Conservation (phyloP, 1,284 basidiomycete genomes). For the Fomes fomentarius region DNA sequence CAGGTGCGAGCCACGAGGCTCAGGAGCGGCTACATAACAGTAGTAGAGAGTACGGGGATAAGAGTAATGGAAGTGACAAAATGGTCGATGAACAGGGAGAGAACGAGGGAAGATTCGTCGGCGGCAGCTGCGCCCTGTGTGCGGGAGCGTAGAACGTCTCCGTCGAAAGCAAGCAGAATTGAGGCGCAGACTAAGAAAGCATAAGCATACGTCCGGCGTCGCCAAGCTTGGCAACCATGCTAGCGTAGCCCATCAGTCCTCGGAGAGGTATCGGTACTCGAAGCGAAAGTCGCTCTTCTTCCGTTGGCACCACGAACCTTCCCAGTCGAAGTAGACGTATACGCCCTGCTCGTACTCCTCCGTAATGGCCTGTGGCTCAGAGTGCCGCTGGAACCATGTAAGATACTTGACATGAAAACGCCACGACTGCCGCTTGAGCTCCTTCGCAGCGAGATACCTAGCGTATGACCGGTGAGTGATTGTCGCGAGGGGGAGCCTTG, state of each 20-base stretch:
- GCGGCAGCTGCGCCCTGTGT: neutral
- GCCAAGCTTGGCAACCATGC: neutral
- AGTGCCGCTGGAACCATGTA: constrained; percentile 99
- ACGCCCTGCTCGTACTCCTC: constrained; percentile 99
- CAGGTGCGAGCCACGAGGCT: constrained; percentile 3
- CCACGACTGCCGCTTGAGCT: constrained; percentile 98
- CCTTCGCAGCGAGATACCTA: constrained; percentile 95
- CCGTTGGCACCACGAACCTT: constrained; percentile 96
- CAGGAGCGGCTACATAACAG: constrained; percentile 14
- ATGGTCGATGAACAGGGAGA: constrained; percentile 7
- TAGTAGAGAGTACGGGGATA: constrained; percentile 5
- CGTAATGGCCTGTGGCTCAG: constrained; percentile 98
- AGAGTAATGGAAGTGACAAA: neutral
- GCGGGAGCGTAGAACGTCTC: neutral
- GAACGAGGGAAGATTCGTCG: neutral
- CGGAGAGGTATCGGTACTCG: constrained; percentile 89
- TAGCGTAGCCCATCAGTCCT: constrained; percentile 57
- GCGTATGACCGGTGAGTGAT: neutral
- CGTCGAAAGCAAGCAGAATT: neutral
- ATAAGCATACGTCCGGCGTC: neutral
- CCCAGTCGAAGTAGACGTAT: constrained; percentile 97
- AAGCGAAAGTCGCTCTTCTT: constrained; percentile 99
- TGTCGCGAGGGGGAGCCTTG: constrained; percentile 1
- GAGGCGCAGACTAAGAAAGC: neutral
- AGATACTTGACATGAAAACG: constrained; percentile 99